A percentile compares a stretch with the other conserved stretches of the same genome.
These are phyloP conservation scores for Fusarium humuli DNA, from an alignment of 2,329 filamentous ascomycete genomes.

Conservation along the genomic window DNA sequence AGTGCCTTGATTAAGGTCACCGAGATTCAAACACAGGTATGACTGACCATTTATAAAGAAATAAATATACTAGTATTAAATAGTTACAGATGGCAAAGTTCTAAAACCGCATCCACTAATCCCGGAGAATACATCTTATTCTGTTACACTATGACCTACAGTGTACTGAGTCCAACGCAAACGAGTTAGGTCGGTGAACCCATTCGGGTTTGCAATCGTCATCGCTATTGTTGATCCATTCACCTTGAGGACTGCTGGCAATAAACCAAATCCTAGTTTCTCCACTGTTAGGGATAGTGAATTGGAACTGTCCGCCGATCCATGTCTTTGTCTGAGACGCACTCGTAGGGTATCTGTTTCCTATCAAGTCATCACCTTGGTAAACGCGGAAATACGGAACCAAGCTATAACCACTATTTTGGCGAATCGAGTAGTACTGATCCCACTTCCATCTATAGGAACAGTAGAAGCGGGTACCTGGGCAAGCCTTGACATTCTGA, in stretches of 20 bases:
- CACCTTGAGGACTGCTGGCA: constrained; percentile 18
- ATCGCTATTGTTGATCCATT: neutral
- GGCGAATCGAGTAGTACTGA: neutral
- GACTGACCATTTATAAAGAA: neutral
- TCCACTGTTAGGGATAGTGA: neutral
- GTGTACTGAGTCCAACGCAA: neutral
- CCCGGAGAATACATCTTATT: accelerated
- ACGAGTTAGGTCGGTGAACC: constrained; percentile 1
- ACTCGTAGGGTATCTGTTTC: neutral
- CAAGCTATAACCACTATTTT: accelerated
- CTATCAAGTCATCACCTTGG: neutral
- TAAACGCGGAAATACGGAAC: constrained; percentile 18
- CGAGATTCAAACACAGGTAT: too few relatives aligned
- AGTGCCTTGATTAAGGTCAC: too few relatives aligned
- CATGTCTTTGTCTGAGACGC: neutral
- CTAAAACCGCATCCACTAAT: accelerated
- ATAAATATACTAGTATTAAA: neutral
- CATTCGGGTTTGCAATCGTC: neutral
- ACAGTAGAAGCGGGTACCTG: neutral
- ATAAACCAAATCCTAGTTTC: constrained; percentile 11
- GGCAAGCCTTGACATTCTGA: constrained; percentile 5
- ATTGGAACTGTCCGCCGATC: too few relatives aligned
- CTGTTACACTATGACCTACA: neutral
- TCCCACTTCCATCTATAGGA: constrained; percentile 5
- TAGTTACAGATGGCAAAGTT: neutral